Evolutionary conservation across 345 rosid species (phyloP).

Genomic region (Kernera saxatilis): DNA sequence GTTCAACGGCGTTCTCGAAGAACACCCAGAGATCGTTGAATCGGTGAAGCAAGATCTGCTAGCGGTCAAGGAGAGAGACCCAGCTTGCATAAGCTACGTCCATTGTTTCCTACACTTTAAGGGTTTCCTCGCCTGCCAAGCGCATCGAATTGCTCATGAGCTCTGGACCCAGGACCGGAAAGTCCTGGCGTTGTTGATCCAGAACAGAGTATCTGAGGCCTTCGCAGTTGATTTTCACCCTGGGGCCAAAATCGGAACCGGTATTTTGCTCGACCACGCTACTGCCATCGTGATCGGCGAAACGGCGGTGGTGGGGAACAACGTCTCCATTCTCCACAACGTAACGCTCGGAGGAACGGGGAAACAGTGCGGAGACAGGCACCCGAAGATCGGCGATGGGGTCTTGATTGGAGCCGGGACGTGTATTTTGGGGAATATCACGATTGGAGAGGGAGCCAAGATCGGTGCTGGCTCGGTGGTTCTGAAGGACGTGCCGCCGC

Average conservation of each 20-base stretch:
- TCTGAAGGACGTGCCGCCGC: slow-evolving; percentile 66
- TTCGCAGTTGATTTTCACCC: slow-evolving; percentile 94
- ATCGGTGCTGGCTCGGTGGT: slow-evolving; percentile 94
- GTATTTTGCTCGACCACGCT: slow-evolving; percentile 78
- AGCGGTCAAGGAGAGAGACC: slow-evolving; percentile 76
- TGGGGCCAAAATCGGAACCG: slow-evolving; percentile 73
- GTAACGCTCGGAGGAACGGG: slow-evolving; percentile 95
- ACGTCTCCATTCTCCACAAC: slow-evolving; percentile 84
- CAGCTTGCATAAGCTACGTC: slow-evolving; percentile 70
- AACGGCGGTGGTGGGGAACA: slow-evolving; percentile 85
- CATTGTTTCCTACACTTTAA: slow-evolving; percentile 78
- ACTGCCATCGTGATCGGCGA: slow-evolving; percentile 84
- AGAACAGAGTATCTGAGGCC: slow-evolving; percentile 67
- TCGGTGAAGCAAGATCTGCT: slow-evolving; percentile 56
- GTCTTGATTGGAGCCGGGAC: slow-evolving; percentile 93
- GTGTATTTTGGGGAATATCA: slow-evolving; percentile 80
- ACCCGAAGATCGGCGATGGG: slow-evolving; percentile 94
- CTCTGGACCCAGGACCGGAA: slow-evolving; percentile 65
- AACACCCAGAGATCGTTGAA: slow-evolving; percentile 41
- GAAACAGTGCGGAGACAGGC: slow-evolving; percentile 75
- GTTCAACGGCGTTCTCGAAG: slow-evolving; percentile 50
- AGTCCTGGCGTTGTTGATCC: slow-evolving; percentile 61
- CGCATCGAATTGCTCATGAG: slow-evolving; percentile 74
- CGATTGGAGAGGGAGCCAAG: slow-evolving; percentile 91
- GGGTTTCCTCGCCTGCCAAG: slow-evolving; percentile 74